phyloP scores from a whole-genome alignment of 495 filamentous ascomycete species.

The Bathelium albidoporum region DNA sequence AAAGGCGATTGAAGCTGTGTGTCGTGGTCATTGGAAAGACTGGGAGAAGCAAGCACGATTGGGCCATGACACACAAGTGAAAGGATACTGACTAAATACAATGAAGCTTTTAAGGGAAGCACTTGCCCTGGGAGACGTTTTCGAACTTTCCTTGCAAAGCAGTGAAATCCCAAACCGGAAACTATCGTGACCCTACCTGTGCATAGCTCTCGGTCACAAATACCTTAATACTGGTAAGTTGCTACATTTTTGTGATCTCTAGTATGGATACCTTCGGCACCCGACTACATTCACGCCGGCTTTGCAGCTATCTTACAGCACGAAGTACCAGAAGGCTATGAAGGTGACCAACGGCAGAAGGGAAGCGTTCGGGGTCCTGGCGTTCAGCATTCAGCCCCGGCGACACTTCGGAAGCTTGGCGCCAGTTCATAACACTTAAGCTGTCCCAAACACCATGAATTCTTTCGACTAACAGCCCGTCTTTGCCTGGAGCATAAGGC shows the following conservation, averaged over 20 bases:
- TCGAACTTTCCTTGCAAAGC: neutral
- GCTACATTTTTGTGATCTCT: too few species aligned
- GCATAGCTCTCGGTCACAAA: too few species aligned
- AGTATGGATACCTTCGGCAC: too few species aligned
- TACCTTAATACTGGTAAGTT: too few species aligned
- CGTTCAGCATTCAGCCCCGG: neutral
- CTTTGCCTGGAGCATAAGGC: neutral
- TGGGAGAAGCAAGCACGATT: neutral
- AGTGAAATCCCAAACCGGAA: too few species aligned
- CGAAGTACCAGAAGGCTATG: too few species aligned
- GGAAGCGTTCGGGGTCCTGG: neutral
- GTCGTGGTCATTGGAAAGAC: neutral
- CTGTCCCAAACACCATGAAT: neutral
- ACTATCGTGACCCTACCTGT: too few species aligned
- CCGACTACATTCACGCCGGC: too few species aligned
- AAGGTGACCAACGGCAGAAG: neutral
- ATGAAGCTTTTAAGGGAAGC: neutral
- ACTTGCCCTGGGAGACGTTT: neutral
- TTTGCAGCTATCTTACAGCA: too few species aligned
- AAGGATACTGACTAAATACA: neutral
- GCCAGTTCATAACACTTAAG: neutral
- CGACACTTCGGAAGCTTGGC: neutral
- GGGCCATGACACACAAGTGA: neutral
- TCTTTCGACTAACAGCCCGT: neutral
- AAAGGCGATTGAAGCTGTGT: neutral